Conservation (phyloP, 345 rosid species). For the Ceriops tagal region DNA sequence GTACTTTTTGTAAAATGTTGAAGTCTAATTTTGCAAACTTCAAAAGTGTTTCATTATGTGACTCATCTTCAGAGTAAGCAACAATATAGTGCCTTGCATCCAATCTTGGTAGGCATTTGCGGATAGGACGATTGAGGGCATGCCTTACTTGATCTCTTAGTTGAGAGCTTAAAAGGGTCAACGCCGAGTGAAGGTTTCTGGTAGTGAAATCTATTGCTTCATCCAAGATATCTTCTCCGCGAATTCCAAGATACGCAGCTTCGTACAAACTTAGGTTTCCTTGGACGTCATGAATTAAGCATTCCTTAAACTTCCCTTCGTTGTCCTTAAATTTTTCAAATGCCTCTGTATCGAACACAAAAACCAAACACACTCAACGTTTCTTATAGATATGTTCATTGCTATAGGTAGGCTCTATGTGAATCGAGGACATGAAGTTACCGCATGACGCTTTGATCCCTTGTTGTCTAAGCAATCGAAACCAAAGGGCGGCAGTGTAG, state of each 20-base stretch:
- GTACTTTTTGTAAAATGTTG: background rate
- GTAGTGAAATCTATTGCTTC: constrained; percentile 16
- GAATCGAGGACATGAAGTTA: no score
- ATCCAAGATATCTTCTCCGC: constrained; percentile 15
- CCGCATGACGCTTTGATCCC: no score
- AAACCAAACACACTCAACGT: no score
- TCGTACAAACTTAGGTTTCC: constrained; percentile 19
- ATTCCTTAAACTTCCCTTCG: background rate
- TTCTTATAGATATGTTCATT: no score
- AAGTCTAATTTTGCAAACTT: constrained; percentile 13
- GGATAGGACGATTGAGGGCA: constrained; percentile 14
- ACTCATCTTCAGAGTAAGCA: background rate
- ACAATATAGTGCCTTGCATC: constrained; percentile 6
- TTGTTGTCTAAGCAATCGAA: background rate
- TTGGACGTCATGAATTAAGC: background rate
- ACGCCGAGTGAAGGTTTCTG: background rate
- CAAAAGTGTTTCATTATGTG: background rate
- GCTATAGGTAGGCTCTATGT: no score
- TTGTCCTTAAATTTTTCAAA: constrained; percentile 7
- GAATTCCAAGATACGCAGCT: constrained; percentile 14
- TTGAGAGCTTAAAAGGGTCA: background rate
- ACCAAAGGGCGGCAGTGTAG: background rate
- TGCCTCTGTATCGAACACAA: background rate
- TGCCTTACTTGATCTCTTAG: constrained; percentile 4
- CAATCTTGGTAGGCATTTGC: constrained; percentile 9